Conservation (phyloP, 2,329 filamentous ascomycete genomes). For the Cladosporium sp. region DNA sequence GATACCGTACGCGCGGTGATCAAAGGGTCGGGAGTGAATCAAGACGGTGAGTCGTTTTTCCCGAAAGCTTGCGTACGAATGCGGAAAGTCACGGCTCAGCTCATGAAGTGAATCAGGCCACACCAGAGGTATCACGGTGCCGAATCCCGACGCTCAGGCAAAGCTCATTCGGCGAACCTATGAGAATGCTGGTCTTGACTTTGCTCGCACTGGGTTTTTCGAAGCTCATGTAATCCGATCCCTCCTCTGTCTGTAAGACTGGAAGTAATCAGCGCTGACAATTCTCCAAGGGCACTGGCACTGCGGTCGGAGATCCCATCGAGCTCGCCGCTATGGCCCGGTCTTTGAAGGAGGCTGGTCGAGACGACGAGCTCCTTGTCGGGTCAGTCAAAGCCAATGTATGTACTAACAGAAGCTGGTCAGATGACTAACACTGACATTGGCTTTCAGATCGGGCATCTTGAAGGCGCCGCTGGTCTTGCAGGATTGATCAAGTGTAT, state of each 20-base stretch:
- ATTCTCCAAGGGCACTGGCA: conserved; percentile 27
- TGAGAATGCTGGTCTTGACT: too few relatives aligned
- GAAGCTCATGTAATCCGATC: not conserved
- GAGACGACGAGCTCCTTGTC: conserved; percentile 3
- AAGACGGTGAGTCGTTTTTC: not conserved
- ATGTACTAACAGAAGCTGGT: not conserved
- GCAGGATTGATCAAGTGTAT: conserved; percentile 23
- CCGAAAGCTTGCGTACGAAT: too few relatives aligned
- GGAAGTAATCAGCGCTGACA: not conserved
- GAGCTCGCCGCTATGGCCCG: conserved; percentile 28
- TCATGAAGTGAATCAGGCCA: too few relatives aligned
- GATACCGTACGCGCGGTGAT: conserved; percentile 24
- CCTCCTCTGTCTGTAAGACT: too few relatives aligned
- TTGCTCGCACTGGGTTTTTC: not conserved
- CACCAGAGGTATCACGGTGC: not conserved
- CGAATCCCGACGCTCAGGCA: too few relatives aligned
- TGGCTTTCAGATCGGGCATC: conserved; percentile 21
- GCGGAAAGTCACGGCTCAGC: too few relatives aligned
- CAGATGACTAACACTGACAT: too few relatives aligned
- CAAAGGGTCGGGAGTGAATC: not conserved
- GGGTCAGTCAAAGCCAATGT: conserved; percentile 13
- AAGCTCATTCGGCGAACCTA: not conserved
- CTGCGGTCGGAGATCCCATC: conserved; percentile 31
- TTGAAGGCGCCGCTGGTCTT: conserved; percentile 24
- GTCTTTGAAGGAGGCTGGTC: conserved; percentile 6